These are phyloP conservation scores for Penicillium sp. DNA, from an alignment of 2,329 filamentous ascomycete species.

Conservation along the genomic window DNA sequence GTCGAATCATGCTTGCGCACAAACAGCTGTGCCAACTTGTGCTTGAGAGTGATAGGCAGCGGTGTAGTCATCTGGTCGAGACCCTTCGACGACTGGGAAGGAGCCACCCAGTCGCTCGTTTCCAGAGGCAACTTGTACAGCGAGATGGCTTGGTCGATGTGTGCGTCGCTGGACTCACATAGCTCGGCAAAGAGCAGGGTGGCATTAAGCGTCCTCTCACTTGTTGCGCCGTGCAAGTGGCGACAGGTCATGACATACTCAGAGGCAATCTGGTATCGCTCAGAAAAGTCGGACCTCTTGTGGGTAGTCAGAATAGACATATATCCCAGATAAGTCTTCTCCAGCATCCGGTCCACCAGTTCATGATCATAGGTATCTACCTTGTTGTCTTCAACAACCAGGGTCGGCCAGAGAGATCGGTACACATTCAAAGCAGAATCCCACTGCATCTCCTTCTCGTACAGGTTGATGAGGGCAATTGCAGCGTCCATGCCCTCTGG, in stretches of 20 bases:
- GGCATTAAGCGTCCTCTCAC: slow-evolving; percentile 38
- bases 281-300: slow-evolving; percentile 39
- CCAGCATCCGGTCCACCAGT: slow-evolving; percentile 40
- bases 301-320: slow-evolving; percentile 47
- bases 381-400: slow-evolving; percentile 43
- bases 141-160: slow-evolving; percentile 45
- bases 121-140: slow-evolving; percentile 50
- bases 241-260: slow-evolving; percentile 50
- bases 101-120: slow-evolving; percentile 36
- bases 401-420: slow-evolving; percentile 47
- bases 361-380: slow-evolving; percentile 38
- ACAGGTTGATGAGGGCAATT: slow-evolving; percentile 45
- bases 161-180: slow-evolving; percentile 46
- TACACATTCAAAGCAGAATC: slow-evolving; percentile 48
- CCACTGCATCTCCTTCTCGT: slow-evolving; percentile 47
- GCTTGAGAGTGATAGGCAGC: slow-evolving; percentile 48
- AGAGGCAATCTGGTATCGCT: slow-evolving; percentile 47
- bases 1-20: slow-evolving; percentile 40
- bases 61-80: slow-evolving; percentile 36
- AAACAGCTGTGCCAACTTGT: slow-evolving; percentile 51
- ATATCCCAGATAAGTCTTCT: slow-evolving; percentile 50
- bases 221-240: slow-evolving; percentile 36
- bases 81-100: slow-evolving; percentile 26
- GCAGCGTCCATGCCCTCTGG: slow-evolving; percentile 48
- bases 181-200: slow-evolving; percentile 44